A percentile compares a stretch with the other conserved stretches of the same genome.
These are phyloP conservation scores for Acer negundo DNA, from an alignment of 345 rosid genomes.

Conservation along the genomic window DNA sequence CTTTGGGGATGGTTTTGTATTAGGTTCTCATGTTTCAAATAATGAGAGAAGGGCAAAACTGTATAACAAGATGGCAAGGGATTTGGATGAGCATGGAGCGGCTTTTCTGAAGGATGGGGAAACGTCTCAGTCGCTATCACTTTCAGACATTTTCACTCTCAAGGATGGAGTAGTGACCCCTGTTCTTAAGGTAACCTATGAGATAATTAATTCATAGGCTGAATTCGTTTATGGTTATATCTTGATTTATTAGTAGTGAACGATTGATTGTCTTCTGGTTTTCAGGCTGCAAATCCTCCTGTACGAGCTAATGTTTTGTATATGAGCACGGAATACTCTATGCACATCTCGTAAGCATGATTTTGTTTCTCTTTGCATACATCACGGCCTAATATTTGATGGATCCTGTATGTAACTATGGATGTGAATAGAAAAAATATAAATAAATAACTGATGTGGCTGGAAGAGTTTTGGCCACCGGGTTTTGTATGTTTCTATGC, in stretches of 20 bases:
- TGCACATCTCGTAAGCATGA: conserved; percentile 73
- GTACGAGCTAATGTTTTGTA: conserved; percentile 87
- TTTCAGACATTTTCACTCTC: conserved; percentile 75
- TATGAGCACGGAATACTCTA: conserved; percentile 65
- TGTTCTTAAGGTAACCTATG: conserved; percentile 57
- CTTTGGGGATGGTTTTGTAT: conserved; percentile 14
- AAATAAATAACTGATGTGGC: too few relatives aligned
- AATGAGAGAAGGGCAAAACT: conserved; percentile 53
- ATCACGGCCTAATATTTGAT: background rate
- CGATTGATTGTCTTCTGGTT: conserved; percentile 17
- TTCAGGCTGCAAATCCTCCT: conserved; percentile 81
- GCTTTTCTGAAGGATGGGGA: conserved; percentile 78
- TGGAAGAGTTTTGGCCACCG: background rate
- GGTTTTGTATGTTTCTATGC: too few relatives aligned
- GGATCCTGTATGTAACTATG: background rate
- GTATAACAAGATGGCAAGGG: conserved; percentile 81
- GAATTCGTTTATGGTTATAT: conserved; percentile 3
- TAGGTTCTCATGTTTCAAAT: conserved; percentile 47
- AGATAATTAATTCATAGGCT: background rate
- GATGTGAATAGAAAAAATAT: background rate
- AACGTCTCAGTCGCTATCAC: conserved; percentile 83
- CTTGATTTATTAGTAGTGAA: background rate
- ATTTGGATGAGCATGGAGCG: conserved; percentile 72
- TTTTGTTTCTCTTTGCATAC: conserved; percentile 16
- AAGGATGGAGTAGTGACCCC: conserved; percentile 69